phyloP scores from a whole-genome alignment of 2,329 filamentous ascomycete genomes.

The Tolypocladium sp. region DNA sequence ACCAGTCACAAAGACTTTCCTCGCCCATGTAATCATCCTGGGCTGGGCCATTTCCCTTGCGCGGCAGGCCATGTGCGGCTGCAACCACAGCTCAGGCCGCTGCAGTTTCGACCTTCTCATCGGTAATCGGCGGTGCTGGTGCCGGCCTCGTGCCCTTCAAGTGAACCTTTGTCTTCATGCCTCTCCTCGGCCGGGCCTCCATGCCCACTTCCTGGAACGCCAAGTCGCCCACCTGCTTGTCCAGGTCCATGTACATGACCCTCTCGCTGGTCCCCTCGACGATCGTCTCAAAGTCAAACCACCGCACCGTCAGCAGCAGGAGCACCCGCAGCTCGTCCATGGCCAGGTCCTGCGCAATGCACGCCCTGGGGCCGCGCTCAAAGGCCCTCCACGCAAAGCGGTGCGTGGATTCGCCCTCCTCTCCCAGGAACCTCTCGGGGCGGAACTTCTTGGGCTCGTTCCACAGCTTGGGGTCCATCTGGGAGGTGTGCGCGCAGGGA shows the following conservation, averaged over 20 bases:
- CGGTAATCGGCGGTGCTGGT: background rate
- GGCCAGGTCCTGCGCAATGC: slow-evolving; percentile 25
- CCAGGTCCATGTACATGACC: slow-evolving; percentile 9
- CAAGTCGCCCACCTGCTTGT: slow-evolving; percentile 6
- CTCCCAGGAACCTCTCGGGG: slow-evolving; percentile 28
- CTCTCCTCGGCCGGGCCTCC: slow-evolving; percentile 6
- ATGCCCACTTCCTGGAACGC: slow-evolving; percentile 8
- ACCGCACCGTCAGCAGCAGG: slow-evolving; percentile 7
- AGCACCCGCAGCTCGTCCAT: slow-evolving; percentile 19
- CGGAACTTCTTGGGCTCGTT: slow-evolving; percentile 25
- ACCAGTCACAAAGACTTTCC: background rate
- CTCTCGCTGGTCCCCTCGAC: slow-evolving; percentile 5
- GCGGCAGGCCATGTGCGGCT: background rate
- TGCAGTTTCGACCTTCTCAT: background rate
- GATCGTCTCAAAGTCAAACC: slow-evolving; percentile 9
- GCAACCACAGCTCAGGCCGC: background rate
- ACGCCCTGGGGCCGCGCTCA: slow-evolving; percentile 23
- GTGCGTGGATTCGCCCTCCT: slow-evolving; percentile 1
- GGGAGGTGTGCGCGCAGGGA: slow-evolving; percentile 13
- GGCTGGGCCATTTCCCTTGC: background rate
- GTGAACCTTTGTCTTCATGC: background rate
- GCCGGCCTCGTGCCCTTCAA: background rate
- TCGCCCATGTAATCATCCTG: background rate
- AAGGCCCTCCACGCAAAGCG: slow-evolving; percentile 17
- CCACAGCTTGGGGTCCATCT: slow-evolving; percentile 25